Evolutionary conservation across 2,329 filamentous ascomycete species (phyloP).

Genomic region (Penicillium sp.): DNA sequence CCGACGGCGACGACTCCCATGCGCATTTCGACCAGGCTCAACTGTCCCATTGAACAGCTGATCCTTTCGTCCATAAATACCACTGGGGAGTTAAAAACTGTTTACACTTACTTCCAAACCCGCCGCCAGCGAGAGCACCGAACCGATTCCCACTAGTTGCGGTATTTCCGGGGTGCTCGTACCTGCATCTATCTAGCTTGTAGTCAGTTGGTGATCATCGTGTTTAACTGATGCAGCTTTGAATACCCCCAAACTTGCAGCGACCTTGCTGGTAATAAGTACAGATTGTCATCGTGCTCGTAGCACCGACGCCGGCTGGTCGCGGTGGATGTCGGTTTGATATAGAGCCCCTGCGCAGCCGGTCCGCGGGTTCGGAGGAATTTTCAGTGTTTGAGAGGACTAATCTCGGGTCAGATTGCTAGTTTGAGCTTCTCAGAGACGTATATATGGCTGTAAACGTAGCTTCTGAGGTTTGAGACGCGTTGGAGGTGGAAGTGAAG

Average conservation of each 20-base stretch:
- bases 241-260: slow-evolving; percentile 68
- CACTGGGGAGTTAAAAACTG: not conserved
- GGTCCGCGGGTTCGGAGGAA: not conserved
- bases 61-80: too few relatives aligned
- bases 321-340: not conserved
- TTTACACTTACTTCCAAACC: slow-evolving; percentile 45
- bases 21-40: too few relatives aligned
- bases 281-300: slow-evolving; percentile 56
- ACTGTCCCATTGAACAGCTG: too few relatives aligned
- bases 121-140: slow-evolving; percentile 51
- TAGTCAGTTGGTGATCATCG: slow-evolving; percentile 16
- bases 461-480: not conserved
- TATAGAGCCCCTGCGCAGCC: not conserved
- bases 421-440: not conserved
- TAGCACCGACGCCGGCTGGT: slow-evolving; percentile 3
- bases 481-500: slow-evolving; percentile 11
- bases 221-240: not conserved
- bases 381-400: not conserved
- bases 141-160: slow-evolving; percentile 60
- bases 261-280: slow-evolving; percentile 67
- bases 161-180: slow-evolving; percentile 59
- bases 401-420: not conserved
- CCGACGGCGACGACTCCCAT: too few relatives aligned
- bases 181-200: slow-evolving; percentile 60
- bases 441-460: not conserved